Base-by-base conservation (phyloP, 371 early-diverging fungal species). In the Actinomucor elegans region DNA sequence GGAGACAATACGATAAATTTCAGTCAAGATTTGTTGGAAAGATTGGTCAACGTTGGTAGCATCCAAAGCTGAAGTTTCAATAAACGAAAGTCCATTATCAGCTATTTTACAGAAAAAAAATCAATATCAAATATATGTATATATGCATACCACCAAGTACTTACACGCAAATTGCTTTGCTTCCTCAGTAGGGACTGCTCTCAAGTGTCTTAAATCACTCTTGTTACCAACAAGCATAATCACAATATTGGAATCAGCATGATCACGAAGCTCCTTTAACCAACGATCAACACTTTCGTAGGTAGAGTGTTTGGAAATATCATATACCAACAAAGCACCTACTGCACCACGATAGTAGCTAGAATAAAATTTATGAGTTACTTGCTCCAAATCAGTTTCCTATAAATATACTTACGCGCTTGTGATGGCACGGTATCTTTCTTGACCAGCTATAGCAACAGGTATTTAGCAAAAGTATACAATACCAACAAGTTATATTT, bases 191-290 rank as follows among this genome's bases (percentile, higher is more conserved):
- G 96, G 90, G 6, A 99, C 99, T 10, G 97, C 97, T 45, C 99
- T 82, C 55, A 98, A 66, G 63, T 94, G 94, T 64, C 94, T 82
- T 81, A 99, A 79, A 90, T 99, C 99, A 67, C 90, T 92, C 91
- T 99, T 99, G 85, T 99, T 99, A 53, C 99, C 99, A 35, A 99
- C 96, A 38, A 99, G 81, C 93, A 99, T 95, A 46, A 99, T 94
- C 24, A 94, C 95, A 79, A 99, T 99, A 79, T 97, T 94, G 63
- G 84, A 84, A 65, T 97, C 96, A 32, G 99, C 98, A 66, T 98
- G 95, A 65, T 99, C 96, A 61, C 96, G 92, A 37, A 99, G 84
- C 71, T 99, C 99, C 71, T 93, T 95, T 46, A 99, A 83, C 99
- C 99, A 99, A 44, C 96, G 89, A 40, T 83, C 87, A 26, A 94